A percentile compares a stretch with the other conserved stretches of the same genome.
phyloP scores from a whole-genome alignment of 441 rosid genomes.

The Pelargonium citronellum region DNA sequence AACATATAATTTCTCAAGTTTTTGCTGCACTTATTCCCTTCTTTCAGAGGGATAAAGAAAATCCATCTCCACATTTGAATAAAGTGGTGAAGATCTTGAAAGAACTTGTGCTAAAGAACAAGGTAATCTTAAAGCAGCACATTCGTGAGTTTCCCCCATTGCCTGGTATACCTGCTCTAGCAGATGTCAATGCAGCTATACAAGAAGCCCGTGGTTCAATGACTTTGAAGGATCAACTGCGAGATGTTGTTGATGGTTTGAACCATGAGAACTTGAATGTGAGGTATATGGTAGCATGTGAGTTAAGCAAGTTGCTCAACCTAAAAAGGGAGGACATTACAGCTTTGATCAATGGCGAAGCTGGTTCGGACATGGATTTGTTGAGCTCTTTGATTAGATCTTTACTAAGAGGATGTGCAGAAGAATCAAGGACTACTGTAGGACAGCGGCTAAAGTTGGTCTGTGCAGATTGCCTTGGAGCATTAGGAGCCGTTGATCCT shows the following conservation, averaged over 20 bases:
- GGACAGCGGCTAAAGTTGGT: conserved; percentile 90
- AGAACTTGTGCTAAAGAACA: conserved; percentile 87
- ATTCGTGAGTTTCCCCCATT: conserved; percentile 87
- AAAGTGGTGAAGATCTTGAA: conserved; percentile 82
- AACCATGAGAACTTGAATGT: conserved; percentile 95
- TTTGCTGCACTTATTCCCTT: conserved; percentile 96
- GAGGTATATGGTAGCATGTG: conserved; percentile 95
- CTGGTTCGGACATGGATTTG: conserved; percentile 74
- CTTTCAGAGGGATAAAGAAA: conserved; percentile 74
- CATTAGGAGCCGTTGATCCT: conserved; percentile 98
- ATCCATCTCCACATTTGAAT: conserved; percentile 43
- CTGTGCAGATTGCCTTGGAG: conserved; percentile 97
- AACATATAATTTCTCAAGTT: conserved; percentile 87
- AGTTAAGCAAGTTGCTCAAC: conserved; percentile 81
- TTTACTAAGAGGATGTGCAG: conserved; percentile 93
- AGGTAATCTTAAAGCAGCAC: conserved; percentile 73
- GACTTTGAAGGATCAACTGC: conserved; percentile 86
- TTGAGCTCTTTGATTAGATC: conserved; percentile 81
- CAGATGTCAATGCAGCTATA: conserved; percentile 84
- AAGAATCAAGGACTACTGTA: conserved; percentile 90
- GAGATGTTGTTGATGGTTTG: conserved; percentile 74
- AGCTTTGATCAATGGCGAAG: conserved; percentile 72
- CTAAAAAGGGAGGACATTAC: conserved; percentile 69
- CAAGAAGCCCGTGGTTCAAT: conserved; percentile 90
- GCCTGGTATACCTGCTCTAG: conserved; percentile 72